Conservation (phyloP, 228 moss, liverwort and hornwort species). For the Sphagnum magellanicum region DNA sequence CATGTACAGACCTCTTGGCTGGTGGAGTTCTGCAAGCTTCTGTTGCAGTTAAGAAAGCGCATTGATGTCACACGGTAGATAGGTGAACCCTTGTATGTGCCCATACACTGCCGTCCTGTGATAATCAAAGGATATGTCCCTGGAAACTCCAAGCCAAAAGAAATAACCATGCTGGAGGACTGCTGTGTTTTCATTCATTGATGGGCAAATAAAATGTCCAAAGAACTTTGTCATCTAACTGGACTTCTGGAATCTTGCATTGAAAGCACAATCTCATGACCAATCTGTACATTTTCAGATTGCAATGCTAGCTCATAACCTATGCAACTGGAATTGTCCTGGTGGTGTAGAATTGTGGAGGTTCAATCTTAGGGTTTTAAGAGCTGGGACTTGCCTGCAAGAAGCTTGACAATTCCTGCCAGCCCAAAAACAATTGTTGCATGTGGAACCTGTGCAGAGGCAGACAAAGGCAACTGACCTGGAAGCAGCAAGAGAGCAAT, state of each 20-base stretch:
- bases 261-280: conserved; percentile 6
- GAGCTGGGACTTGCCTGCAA: conserved; percentile 49
- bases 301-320: not conserved
- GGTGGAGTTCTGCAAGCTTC: conserved; percentile 43
- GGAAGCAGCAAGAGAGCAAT: conserved; percentile 2
- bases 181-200: not conserved
- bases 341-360: not conserved
- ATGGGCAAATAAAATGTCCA: not conserved
- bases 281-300: not conserved
- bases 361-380: no score
- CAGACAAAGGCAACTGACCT: conserved; percentile 66
- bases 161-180: not conserved
- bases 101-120: conserved; percentile 61
- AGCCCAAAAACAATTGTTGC: conserved; percentile 75
- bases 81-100: conserved; percentile 52
- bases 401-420: conserved; percentile 74
- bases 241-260: not conserved
- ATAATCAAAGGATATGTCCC: conserved; percentile 88
- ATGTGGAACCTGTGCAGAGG: conserved; percentile 42
- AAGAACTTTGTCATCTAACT: no score
- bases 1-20: conserved; percentile 62
- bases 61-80: conserved; percentile 75
- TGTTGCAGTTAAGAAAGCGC: conserved; percentile 76
- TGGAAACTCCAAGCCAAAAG: conserved; percentile 12
- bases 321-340: not conserved